Percentiles rank a stretch among this genome's conserved stretches.
phyloP scores from a whole-genome alignment of 2,329 filamentous ascomycete genomes.

The Tolypocladium paradoxum region DNA sequence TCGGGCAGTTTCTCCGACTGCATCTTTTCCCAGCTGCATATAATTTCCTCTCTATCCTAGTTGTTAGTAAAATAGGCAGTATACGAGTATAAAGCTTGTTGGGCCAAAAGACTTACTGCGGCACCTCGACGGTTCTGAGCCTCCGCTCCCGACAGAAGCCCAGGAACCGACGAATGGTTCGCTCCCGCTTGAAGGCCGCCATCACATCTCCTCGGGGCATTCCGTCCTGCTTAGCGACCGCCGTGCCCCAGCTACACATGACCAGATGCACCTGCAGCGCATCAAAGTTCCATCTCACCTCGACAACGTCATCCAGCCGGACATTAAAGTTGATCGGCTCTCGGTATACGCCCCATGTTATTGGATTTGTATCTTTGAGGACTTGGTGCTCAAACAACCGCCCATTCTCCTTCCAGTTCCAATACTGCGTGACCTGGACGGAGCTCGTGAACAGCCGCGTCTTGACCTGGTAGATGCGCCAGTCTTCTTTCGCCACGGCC shows the following conservation, averaged over 20 bases:
- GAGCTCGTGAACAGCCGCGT: slow-evolving; percentile 34
- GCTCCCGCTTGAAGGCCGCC: slow-evolving; percentile 39
- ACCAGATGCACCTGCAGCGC: slow-evolving; percentile 31
- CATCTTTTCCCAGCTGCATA: slow-evolving; percentile 22
- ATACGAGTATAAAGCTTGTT: background rate
- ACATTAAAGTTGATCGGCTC: slow-evolving; percentile 41
- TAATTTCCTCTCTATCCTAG: slow-evolving; percentile 22
- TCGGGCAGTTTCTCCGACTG: slow-evolving; percentile 20
- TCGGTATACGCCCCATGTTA: slow-evolving; percentile 38
- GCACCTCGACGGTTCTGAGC: slow-evolving; percentile 27
- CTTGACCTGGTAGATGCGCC: slow-evolving; percentile 42
- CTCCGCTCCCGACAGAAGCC: slow-evolving; percentile 33
- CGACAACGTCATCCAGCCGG: slow-evolving; percentile 31
- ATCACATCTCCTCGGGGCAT: slow-evolving; percentile 34
- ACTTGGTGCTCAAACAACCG: slow-evolving; percentile 43
- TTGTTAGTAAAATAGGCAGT: slow-evolving; percentile 7
- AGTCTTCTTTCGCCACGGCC: slow-evolving; percentile 34
- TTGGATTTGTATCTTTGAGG: slow-evolving; percentile 31
- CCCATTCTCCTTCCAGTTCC: slow-evolving; percentile 35
- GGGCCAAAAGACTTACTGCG: slow-evolving; percentile 24
- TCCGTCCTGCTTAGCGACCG: slow-evolving; percentile 16
- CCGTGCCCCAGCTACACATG: slow-evolving; percentile 19
- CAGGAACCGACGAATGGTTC: slow-evolving; percentile 42
- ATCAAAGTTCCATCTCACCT: slow-evolving; percentile 33
- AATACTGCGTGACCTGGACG: slow-evolving; percentile 41